These are phyloP conservation scores for Rhododendron vialii DNA, from an alignment of 148 eudicot genomes.

Conservation along the genomic window DNA sequence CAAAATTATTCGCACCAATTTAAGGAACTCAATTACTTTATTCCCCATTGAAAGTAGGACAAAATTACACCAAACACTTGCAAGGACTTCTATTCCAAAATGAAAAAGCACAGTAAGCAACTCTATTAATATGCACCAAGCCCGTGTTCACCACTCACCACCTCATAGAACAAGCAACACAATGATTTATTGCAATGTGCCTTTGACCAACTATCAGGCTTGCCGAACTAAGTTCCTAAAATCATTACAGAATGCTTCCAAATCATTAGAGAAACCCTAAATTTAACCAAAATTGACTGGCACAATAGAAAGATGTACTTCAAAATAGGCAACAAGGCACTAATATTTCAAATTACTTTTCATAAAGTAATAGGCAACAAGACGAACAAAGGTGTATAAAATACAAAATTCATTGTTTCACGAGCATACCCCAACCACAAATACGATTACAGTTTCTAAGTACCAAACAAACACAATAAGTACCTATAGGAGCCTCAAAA, in stretches of 20 bases:
- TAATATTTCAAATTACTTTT: neutral
- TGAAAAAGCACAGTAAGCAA: neutral
- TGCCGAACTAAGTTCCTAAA: neutral
- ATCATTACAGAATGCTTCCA: neutral
- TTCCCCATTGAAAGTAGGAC: neutral
- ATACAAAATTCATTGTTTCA: neutral
- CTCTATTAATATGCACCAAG: neutral
- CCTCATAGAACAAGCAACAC: neutral
- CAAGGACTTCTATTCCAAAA: neutral
- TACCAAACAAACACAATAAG: conserved; percentile 1
- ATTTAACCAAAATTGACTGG: neutral
- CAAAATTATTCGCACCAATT: neutral
- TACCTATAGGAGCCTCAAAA: neutral
- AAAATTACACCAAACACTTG: neutral
- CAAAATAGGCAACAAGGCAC: neutral
- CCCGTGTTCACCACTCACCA: neutral
- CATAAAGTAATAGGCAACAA: neutral
- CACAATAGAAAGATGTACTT: neutral
- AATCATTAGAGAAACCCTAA: neutral
- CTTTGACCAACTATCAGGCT: neutral
- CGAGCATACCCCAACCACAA: neutral
- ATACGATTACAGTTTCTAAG: neutral
- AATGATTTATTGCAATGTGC: neutral
- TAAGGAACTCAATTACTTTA: neutral
- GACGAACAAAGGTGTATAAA: neutral